These are phyloP conservation scores for Schizochytrium sp. DNA, from an alignment of 108 stramenopile species.

Conservation along the genomic window DNA sequence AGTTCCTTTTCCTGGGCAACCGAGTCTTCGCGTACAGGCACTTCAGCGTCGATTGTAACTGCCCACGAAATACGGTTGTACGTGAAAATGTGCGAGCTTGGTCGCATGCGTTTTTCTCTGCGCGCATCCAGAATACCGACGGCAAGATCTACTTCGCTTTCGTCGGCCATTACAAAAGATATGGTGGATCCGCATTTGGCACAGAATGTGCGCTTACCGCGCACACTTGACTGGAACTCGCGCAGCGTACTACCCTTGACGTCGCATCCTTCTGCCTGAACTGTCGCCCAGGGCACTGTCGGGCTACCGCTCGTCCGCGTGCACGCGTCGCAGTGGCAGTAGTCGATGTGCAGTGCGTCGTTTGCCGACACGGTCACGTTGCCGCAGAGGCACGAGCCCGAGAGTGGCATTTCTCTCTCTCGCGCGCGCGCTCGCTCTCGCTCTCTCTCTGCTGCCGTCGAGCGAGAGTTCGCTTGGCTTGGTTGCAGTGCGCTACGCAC, in stretches of 20 bases:
- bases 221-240: not conserved
- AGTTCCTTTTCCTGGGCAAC: not conserved
- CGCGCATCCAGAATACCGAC: not conserved
- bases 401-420: not conserved
- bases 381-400: not conserved
- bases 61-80: not conserved
- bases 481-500: no score
- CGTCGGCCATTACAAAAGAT: not conserved
- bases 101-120: not conserved
- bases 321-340: not conserved
- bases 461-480: no score
- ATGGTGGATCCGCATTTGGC: not conserved
- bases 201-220: not conserved
- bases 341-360: not conserved
- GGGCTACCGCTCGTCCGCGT: not conserved
- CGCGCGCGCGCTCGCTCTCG: not conserved
- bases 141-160: not conserved
- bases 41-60: not conserved
- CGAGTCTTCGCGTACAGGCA: not conserved
- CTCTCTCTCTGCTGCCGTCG: no score
- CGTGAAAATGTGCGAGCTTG: not conserved
- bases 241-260: not conserved
- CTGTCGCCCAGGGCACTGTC: not conserved
- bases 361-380: not conserved
- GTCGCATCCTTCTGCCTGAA: not conserved